Conservation (phyloP, 768 basidiomycete species). For the Porpolomopsis calyptriformis region DNA sequence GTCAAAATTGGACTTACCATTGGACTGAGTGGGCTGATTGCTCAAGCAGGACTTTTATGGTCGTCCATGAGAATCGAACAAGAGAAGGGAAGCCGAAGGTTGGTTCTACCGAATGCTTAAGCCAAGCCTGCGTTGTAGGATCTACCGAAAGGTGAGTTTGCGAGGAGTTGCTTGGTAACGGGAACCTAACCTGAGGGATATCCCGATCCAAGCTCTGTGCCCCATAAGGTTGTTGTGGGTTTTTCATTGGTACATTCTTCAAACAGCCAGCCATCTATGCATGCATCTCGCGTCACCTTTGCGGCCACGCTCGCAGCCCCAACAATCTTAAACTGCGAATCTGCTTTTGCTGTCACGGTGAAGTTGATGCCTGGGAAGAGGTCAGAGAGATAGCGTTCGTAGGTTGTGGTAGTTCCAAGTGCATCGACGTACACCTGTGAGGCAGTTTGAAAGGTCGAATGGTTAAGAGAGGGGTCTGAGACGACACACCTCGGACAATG, state of each 20-base stretch:
- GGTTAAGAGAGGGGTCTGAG: not conserved
- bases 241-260: conserved; percentile 35
- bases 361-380: conserved; percentile 79
- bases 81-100: conserved; percentile 89
- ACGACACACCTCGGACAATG: conserved; percentile 58
- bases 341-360: conserved; percentile 87
- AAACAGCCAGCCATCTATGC: conserved; percentile 78
- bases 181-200: conserved; percentile 69
- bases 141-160: conserved; percentile 35
- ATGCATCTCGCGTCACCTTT: conserved; percentile 90
- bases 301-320: conserved; percentile 97
- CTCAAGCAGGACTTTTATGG: conserved; percentile 76
- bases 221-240: conserved; percentile 16
- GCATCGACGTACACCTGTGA: conserved; percentile 90
- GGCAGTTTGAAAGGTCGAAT: not conserved
- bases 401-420: conserved; percentile 76
- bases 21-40: conserved; percentile 67
- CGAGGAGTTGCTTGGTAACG: not conserved
- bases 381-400: conserved; percentile 71
- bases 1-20: conserved; percentile 44
- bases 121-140: conserved; percentile 86
- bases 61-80: conserved; percentile 93
- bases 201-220: conserved; percentile 57
- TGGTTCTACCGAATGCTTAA: conserved; percentile 63
- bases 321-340: conserved; percentile 93